Evolutionary conservation across 345 rosid genomes (phyloP), one percentile per base, ranked within the genome.

Genomic region (Leavenworthia alabamica): DNA sequence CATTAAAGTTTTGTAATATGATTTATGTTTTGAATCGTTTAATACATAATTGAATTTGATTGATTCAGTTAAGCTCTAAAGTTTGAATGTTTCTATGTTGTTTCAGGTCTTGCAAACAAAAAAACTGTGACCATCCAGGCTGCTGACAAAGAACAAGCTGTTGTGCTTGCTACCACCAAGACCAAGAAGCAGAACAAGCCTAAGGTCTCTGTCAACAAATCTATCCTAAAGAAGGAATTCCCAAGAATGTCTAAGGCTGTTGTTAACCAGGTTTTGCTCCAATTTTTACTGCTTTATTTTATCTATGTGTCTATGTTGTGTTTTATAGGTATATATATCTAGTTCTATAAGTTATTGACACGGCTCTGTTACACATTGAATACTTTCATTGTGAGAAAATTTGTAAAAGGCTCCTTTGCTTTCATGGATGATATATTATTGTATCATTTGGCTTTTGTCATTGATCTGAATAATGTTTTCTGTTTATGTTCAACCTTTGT

Each of bases 161-260:
- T 89, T 50, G 74, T 86, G 48, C 80, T 92, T 5, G 86, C 86
- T 11, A 89, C 95, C 3, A 67, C 82, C 13, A 92, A 86, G 87
- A 83, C 89, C 60, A 92, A 81, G 86, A 82, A 82, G 74, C 95
- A 79, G 78, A 84, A 84, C 81, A 84, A 81, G 64, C 96, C 96
- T n/a, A 49, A 81, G 9, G 31, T 62, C 12, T 74, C 80, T 67
- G 78, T 83, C 66, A 86, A 85, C 77, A 88, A 80, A 56, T 85
- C 86, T 65, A 67, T 68, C 64, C 65, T 85, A 73, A 81, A 77
- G 72, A 85, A 88, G 78, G 91, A 88, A 60, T 85, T 88, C 80
- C 67, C 77, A 14, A 73, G 89, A 66, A 83, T 85, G 91, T 84
- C 83, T 2, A 88, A 88, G 81, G 83, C 83, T 27, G 91, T 85